phyloP scores from a whole-genome alignment of 345 rosid species.

The Brassica cretica region DNA sequence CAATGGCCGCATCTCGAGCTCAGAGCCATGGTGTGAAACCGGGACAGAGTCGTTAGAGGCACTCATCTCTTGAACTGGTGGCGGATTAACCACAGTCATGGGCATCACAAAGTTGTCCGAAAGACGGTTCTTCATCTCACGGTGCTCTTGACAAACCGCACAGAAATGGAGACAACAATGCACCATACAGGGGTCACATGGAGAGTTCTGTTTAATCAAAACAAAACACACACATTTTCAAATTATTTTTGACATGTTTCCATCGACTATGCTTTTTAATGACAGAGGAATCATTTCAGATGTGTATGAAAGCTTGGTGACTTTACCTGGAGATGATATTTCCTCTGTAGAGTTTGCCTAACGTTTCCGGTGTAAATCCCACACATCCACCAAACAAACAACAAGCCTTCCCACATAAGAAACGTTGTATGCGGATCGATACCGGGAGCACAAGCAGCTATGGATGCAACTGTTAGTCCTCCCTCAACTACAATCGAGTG shows the following conservation, averaged over 20 bases:
- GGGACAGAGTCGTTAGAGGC: conserved; percentile 39
- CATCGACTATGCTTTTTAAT: neutral
- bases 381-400: conserved; percentile 99
- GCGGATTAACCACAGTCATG: conserved; percentile 86
- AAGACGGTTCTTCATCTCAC: conserved; percentile 81
- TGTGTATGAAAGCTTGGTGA: neutral
- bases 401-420: conserved; percentile 80
- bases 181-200: conserved; percentile 80
- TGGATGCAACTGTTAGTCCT: conserved; percentile 71
- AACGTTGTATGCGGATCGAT: conserved; percentile 75
- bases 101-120: conserved; percentile 79
- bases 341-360: conserved; percentile 78
- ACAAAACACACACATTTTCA: conserved; percentile 6
- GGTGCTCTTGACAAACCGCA: conserved; percentile 81
- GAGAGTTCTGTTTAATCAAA: conserved; percentile 67
- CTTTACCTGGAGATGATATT: conserved; percentile 85
- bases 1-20: conserved; percentile 42
- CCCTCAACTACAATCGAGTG: conserved; percentile 88
- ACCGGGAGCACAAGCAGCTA: conserved; percentile 67
- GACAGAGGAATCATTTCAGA: neutral
- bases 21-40: conserved; percentile 32
- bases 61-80: conserved; percentile 86
- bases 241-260: neutral
- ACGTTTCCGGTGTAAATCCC: conserved; percentile 89
- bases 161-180: conserved; percentile 76